Base-by-base conservation (phyloP, 148 eudicot genomes). In the Silene conica region DNA sequence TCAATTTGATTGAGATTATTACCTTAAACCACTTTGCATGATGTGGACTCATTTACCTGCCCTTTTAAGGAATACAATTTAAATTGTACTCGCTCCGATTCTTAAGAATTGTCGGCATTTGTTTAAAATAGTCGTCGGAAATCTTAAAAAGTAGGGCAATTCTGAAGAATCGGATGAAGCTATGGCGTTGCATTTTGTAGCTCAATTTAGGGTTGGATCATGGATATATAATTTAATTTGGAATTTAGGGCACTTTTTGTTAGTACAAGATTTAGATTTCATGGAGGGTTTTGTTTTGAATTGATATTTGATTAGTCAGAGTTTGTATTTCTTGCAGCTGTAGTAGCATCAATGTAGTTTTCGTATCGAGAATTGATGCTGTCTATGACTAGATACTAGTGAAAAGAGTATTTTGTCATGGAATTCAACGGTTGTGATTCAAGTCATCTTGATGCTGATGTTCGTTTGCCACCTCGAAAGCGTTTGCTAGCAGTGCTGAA, bases 401-500 rank as follows among this genome's bases (percentile, higher is more conserved):
- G 62, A 72, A 74, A 79, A 70, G 59, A 52, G 48, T 1, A 46
- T 76, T 73, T 38, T 48, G 15, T 50, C 64, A 91, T 94, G 97
- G 96, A 88, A 75, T 81, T 80, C 41, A 90, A 87, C 76, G 79
- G 78, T 22, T 82, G 85, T 75, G 89, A 82, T 72, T 46, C 80
- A 25, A 88, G 82, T 86, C 88, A 84, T 64, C 66, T 86, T 75
- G 96, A 90, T 67, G 77, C 90, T 3, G 94, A 91, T 76, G 89
- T 87, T 55, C 90, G 84, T 74, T 86, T 94, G 80, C 97, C 98
- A n/a, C 98, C 98, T n/a, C 89, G 96, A 58, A 94, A 94, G 74
- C 89, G 97, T 62, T 86, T 89, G 61, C 82, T 94, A 21, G 97
- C 92, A 0, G 97, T 89, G 56, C 71, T 89, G 76, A 94, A 89